Evolutionary conservation across 805 yeast species (phyloP), one percentile per base, ranked within the genome.

Genomic region (Nematodospora valgi): DNA sequence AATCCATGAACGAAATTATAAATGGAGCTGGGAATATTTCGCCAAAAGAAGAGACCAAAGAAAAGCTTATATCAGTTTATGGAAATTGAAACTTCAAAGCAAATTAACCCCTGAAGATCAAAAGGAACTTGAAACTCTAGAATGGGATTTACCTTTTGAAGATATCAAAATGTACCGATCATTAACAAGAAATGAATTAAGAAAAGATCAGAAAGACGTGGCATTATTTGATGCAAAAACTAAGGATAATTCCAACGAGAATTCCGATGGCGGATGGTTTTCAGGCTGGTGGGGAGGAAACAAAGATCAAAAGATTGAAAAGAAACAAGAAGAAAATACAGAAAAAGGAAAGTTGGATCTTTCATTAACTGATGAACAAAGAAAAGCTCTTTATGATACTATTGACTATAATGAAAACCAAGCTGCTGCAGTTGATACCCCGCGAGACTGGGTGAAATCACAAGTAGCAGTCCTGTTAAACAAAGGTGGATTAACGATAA

Each of bases 11-110:
- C 77, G 73, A 48, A 78, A 85, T 52, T 74, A 79, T 47, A 77
- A 75, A 48, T 86, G 96, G 94, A 79, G 87, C 23, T 94, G 98
- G 98, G 93, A 74, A 3, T 75, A 75, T 50, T 77, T 91, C 46
- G 74, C 75, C 31, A 70, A 68, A 32, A 72, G 95, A 50, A 66
- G 94, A 44, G 85, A 85, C 41, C 80, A 83, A 52, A 68, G 96
- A 48, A 74, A 70, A 34, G 59, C 65, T 1, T 93, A 93, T 56
- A 71, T 84, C 12, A 53, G 53, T 10, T 60, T 86, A 0, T 91
- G 89, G 86, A 81, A 77, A 44, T 49, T 61, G 37, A 76, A 79
- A 45, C 58, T 80, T n/a, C 57, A 60, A n/a, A 56, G 55, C 5
- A 39, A 43, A 20, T 24, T 45, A 25, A 24, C 33, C 2, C 32